Base-by-base conservation (phyloP, 2,329 filamentous ascomycete genomes). In the Epicoccum nigrum region DNA sequence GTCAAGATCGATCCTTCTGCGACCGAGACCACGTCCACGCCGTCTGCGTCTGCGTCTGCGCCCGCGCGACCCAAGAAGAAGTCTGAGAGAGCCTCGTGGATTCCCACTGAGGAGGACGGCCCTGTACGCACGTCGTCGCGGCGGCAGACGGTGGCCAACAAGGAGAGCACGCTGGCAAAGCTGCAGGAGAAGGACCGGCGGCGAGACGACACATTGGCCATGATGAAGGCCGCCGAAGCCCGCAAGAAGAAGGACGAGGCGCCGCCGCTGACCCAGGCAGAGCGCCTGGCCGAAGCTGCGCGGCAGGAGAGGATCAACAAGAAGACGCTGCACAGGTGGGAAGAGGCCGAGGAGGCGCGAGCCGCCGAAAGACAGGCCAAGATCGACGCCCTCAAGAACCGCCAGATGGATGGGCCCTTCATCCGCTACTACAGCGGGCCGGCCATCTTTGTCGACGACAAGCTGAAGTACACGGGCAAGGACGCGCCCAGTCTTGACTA, bases 361-460 rank as follows among this genome's bases (percentile, higher is more conserved):
- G 89, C 92, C 60, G 90, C 93, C 64, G 89, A 96, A 67, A 83
- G 93, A 55, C 83, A 86, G 58, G 88, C 86, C 32, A 93, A 89
- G 74, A 79, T 97, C 39, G 92, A 93, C 31, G 94, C 93, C 12
- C 79, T 97, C 62, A 89, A 96, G 65, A 90, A 92, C 70, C 85
- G 92, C 40, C 90, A 89, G 42, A 81, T 97, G 7, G 87, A 93
- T 45, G 94, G 94, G 0, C 91, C 94, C 0, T 90, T 97, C 9
- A 86, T 97, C 33, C 90, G 90, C 2, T 93, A 89, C 72, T 97
- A 92, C 88, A 97, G 92, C 72, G 94, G 93, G n/a, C 83, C 90
- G 56, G 89, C 89, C 27, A 85, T 90, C 63, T 93, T 90, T 83
- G 81, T 87, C 47, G 87, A 90, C 64, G 88, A 88, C 19, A 89